These are phyloP conservation scores for Candida golubevii DNA, from an alignment of 805 yeast species.

Conservation along the genomic window DNA sequence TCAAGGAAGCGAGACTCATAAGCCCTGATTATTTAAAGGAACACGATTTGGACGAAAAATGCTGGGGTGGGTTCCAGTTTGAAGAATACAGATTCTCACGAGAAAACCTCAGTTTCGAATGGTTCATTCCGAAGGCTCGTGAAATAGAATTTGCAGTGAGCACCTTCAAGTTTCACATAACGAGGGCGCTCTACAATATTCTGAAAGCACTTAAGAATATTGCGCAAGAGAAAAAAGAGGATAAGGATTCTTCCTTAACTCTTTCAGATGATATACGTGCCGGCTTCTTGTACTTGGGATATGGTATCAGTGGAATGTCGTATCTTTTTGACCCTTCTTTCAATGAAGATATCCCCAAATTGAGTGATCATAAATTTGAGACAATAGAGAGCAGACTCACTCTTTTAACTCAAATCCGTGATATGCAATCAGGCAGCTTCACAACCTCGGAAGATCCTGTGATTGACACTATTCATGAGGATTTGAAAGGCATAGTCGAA, in stretches of 20 bases:
- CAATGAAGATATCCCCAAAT: conserved; percentile 42
- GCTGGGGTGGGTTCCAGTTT: conserved; percentile 77
- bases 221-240: conserved; percentile 10
- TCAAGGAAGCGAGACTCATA: conserved; percentile 52
- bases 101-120: conserved; percentile 52
- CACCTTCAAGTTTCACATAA: conserved; percentile 48
- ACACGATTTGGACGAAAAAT: conserved; percentile 41
- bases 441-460: conserved; percentile 21
- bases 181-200: conserved; percentile 41
- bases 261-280: conserved; percentile 52
- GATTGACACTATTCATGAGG: conserved; percentile 29
- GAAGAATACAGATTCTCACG: conserved; percentile 44
- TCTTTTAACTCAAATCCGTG: conserved; percentile 30
- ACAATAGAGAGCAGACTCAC: conserved; percentile 33
- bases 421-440: conserved; percentile 17
- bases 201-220: conserved; percentile 28
- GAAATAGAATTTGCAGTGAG: conserved; percentile 61
- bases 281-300: conserved; percentile 53
- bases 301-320: conserved; percentile 65
- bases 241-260: conserved; percentile 21
- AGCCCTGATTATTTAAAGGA: conserved; percentile 40
- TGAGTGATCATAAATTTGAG: conserved; percentile 27
- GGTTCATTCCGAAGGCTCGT: conserved; percentile 66
- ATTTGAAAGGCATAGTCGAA: conserved; percentile 31
- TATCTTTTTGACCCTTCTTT: conserved; percentile 70